Evolutionary conservation across 1,284 basidiomycete species (phyloP).

Genomic region (Irpex lacteus): DNA sequence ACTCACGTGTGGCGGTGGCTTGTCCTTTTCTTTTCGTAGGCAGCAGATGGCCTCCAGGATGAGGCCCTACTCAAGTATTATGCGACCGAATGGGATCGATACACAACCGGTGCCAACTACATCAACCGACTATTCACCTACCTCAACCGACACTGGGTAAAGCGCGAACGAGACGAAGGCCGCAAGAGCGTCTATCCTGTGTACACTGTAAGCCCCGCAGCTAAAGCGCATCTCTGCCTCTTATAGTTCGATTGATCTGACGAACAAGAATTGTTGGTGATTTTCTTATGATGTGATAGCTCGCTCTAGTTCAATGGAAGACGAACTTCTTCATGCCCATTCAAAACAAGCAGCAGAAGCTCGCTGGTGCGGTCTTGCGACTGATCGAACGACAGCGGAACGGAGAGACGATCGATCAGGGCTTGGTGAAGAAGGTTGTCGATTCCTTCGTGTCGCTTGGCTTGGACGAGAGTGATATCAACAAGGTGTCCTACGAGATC

Average conservation of each 20-base stretch:
- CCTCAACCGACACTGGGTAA: constrained; percentile 99
- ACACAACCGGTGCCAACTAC: constrained; percentile 95
- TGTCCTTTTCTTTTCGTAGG: constrained; percentile 37
- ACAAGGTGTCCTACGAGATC: constrained; percentile 91
- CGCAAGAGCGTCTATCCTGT: constrained; percentile 94
- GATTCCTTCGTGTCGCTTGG: constrained; percentile 97
- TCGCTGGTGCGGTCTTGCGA: constrained; percentile 86
- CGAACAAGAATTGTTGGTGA: background rate
- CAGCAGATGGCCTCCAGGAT: constrained; percentile 80
- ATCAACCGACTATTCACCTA: constrained; percentile 96
- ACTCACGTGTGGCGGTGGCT: background rate
- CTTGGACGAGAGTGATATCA: constrained; percentile 87
- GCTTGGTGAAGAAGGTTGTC: constrained; percentile 93
- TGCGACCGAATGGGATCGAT: constrained; percentile 91
- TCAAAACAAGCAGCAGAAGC: constrained; percentile 75
- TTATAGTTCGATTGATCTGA: background rate
- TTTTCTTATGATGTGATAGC: constrained; percentile 40
- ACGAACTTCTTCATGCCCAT: constrained; percentile 88
- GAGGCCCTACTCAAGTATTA: constrained; percentile 91
- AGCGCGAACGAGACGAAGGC: constrained; percentile 97
- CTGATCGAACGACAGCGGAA: constrained; percentile 93
- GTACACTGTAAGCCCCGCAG: constrained; percentile 75
- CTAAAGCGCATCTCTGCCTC: background rate
- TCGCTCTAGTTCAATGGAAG: constrained; percentile 96
- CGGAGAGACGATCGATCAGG: constrained; percentile 92